Evolutionary conservation across 306 rosid species (phyloP), one percentile per base, ranked within the genome.

Genomic region (Cucumis hystrix): DNA sequence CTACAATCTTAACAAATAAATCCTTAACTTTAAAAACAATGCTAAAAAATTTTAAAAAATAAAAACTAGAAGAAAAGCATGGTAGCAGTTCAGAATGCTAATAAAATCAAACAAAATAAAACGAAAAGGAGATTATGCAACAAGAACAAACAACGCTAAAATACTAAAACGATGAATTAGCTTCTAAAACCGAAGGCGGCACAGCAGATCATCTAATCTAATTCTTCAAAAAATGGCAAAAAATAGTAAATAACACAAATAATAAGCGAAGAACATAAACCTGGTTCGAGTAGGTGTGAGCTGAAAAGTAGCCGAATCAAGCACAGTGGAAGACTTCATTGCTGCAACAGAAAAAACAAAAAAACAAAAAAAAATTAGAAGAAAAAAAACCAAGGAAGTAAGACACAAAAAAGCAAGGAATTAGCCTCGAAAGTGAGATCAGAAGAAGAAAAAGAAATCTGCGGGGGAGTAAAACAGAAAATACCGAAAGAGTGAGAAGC

Each of bases 271-370:
- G 71, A 60, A 55, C 43, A 52, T 18, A 51, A 77, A 84, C 99
- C 99, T 92, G 54, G 99, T 96, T 84, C 98, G 86, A 80, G 99
- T 96, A 67, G 99, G 98, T 17, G 98, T 91, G 86, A 96, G 97
- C 83, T 92, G 99, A 87, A 96, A 96, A 76, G 91, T 80, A 70
- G 86, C 98, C 41, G 89, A 92, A 86, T 96, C 98, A 69, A 96
- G 84, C 85, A 84, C 85, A 76, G 84, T 82, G 47, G 96, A 92
- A 70, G 97, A 76, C 83, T 82, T 91, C 99, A 96, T 91, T 25
- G 77, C 73, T 70, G 39, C 25, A 16, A 78, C 57, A 16, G 18
- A 2, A 28, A 28, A 2, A 28, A n/a, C n/a, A n/a, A n/a, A n/a
- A n/a, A n/a, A n/a, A 23, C 25, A 28, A 3, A 28, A 28, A 55